Base-by-base conservation (phyloP, 2,329 filamentous ascomycete genomes). In the Spiromastix sp. region DNA sequence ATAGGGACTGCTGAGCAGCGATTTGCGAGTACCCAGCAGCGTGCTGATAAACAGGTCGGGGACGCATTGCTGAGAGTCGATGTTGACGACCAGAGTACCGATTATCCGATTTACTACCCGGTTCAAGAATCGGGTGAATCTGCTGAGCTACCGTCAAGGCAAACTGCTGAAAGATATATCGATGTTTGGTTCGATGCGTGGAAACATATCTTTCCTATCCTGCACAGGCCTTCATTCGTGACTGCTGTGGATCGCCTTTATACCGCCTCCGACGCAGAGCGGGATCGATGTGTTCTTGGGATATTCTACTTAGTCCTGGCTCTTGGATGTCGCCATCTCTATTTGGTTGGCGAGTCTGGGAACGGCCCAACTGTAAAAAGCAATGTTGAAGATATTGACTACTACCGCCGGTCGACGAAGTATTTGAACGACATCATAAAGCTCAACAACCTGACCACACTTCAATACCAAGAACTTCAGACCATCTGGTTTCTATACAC, bases 401-500 rank as follows among this genome's bases (percentile, higher is more conserved):
- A 37, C 12, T 42, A 41, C 20, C 28, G 28, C 27, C 39, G 38
- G 10, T 39, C 40, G 9, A 32, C 34, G 17, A 42, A 30, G 24
- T 42, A 41, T 13, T 36, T 32, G 5, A 32, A 38, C 20, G 30
- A 37, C 15, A 30, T 42, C 18, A 15, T 42, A 16, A 27, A 24
- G 13, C 20, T 25, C 6, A 39, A 39, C 2, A 36, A 39, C 11
- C 32, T 42, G 16, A 19, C 21, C n/a, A 42, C 40, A 4, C 16
- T 42, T n/a, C 40, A 42, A 13, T 42, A 31, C 18, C 34, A 38
- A 18, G 40, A 38, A 12, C 38, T 42, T 18, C 38, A 33, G 20
- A 37, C 40, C 4, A 15, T 42, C 15, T 42, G 40, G 40, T 42
- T 41, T 24, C 21, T 42, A 11, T 42, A 37, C 27, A 42, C 40